Percentiles rank a stretch among this genome's conserved stretches.
Conservation (phyloP, 2,329 filamentous ascomycete species). For the Fusarium sp. region DNA sequence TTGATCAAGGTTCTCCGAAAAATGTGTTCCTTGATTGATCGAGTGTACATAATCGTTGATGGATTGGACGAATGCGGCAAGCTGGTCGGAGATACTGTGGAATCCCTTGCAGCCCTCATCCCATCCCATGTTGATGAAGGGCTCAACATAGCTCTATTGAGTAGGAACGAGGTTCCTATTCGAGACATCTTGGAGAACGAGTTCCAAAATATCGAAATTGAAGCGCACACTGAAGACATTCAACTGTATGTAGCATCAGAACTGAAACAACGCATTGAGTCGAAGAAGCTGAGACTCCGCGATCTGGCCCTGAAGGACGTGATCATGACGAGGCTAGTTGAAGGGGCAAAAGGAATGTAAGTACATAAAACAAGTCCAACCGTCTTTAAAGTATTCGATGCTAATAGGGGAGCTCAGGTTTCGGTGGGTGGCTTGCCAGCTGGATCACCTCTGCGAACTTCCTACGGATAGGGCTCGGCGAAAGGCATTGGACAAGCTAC, state of each 20-base stretch:
- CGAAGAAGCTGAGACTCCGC: neutral
- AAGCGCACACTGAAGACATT: constrained; percentile 20
- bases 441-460: constrained; percentile 14
- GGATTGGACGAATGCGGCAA: neutral
- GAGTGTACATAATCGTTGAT: neutral
- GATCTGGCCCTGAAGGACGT: neutral
- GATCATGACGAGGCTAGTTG: neutral
- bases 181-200: neutral
- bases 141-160: constrained; percentile 12
- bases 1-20: neutral
- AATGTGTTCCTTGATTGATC: neutral
- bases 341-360: constrained; percentile 13
- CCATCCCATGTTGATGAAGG: neutral
- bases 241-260: constrained; percentile 9
- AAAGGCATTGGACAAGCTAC: constrained; percentile 3
- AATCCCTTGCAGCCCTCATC: neutral
- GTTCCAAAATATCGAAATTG: constrained; percentile 11
- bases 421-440: constrained; percentile 24
- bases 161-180: constrained; percentile 13
- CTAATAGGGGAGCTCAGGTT: constrained; percentile 1
- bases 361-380: neutral
- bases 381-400: rapidly evolving
- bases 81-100: neutral
- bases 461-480: neutral
- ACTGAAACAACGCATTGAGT: neutral